These are phyloP conservation scores for Arabidopsis lyrata DNA, from an alignment of 441 rosid genomes.

Conservation along the genomic window DNA sequence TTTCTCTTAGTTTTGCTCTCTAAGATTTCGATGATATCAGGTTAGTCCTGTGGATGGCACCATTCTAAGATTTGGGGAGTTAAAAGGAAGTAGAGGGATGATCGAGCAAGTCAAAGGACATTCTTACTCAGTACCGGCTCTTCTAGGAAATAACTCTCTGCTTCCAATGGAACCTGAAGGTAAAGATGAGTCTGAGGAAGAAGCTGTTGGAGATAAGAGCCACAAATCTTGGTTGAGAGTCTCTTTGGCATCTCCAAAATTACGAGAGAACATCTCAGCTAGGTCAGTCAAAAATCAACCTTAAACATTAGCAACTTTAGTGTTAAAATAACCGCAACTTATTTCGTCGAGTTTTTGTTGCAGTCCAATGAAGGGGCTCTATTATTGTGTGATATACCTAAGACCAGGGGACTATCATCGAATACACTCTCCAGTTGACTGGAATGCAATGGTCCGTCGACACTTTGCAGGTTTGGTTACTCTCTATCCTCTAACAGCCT, in stretches of 20 bases:
- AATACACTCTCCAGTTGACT: constrained; percentile 89
- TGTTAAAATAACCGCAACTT: not conserved
- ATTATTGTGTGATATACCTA: constrained; percentile 94
- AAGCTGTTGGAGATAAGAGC: constrained; percentile 50
- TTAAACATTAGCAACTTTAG: not conserved
- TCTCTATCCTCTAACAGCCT: constrained; percentile 1
- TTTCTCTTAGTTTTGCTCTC: constrained; percentile 19
- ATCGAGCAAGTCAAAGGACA: constrained; percentile 97
- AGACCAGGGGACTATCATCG: constrained; percentile 95
- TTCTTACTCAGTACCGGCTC: constrained; percentile 85
- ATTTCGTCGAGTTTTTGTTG: constrained; percentile 37
- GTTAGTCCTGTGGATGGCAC: constrained; percentile 97
- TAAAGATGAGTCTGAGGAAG: constrained; percentile 50
- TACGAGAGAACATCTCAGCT: constrained; percentile 59
- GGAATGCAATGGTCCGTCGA: constrained; percentile 84
- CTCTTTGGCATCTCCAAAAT: constrained; percentile 85
- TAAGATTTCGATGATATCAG: constrained; percentile 50
- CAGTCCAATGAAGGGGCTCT: constrained; percentile 91
- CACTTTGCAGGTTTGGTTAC: constrained; percentile 83
- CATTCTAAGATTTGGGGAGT: constrained; percentile 81
- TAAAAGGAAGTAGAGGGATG: constrained; percentile 80
- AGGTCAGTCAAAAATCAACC: constrained; percentile 49
- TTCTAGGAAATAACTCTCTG: constrained; percentile 80
- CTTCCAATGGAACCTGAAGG: constrained; percentile 70
- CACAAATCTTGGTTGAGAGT: constrained; percentile 84